Evolutionary conservation across 1,284 basidiomycete genomes (phyloP).

Genomic region (Heterobasidion annosum): DNA sequence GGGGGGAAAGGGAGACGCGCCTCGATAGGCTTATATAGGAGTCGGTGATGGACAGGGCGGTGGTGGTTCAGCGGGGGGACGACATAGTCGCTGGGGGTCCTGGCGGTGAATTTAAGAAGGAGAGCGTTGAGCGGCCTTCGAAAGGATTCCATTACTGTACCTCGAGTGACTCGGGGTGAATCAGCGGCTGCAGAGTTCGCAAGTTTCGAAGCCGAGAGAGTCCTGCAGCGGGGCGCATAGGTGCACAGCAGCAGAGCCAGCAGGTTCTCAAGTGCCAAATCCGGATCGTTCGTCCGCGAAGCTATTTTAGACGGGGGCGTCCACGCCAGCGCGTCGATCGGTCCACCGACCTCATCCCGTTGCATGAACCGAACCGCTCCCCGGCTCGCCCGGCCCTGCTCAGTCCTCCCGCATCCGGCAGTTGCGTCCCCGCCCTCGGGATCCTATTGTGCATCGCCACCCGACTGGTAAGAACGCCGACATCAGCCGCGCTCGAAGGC

Average conservation of each 20-base stretch:
- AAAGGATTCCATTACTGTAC: not conserved
- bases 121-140: not conserved
- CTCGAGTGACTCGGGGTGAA: conserved; percentile 1
- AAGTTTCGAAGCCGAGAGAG: not conserved
- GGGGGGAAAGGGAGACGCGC: conserved; percentile 11
- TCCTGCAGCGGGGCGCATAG: not conserved
- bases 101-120: not conserved
- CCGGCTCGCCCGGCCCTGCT: not conserved
- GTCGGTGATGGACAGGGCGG: not conserved
- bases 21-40: conserved; percentile 21
- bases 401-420: not conserved
- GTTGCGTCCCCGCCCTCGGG: conserved; percentile 1
- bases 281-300: not conserved
- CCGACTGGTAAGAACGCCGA: not conserved
- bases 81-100: not conserved
- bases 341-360: not conserved
- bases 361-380: too few relatives aligned
- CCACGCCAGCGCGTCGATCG: not conserved
- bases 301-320: not conserved
- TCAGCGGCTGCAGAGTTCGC: not conserved
- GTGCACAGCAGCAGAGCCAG: not conserved
- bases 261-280: conserved; percentile 1
- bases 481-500: not conserved
- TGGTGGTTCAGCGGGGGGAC: not conserved
- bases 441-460: conserved; percentile 11